Percentiles rank a stretch among this genome's conserved stretches.
phyloP scores from a whole-genome alignment of 148 eudicot genomes.

The Vaccinium macrocarpon region DNA sequence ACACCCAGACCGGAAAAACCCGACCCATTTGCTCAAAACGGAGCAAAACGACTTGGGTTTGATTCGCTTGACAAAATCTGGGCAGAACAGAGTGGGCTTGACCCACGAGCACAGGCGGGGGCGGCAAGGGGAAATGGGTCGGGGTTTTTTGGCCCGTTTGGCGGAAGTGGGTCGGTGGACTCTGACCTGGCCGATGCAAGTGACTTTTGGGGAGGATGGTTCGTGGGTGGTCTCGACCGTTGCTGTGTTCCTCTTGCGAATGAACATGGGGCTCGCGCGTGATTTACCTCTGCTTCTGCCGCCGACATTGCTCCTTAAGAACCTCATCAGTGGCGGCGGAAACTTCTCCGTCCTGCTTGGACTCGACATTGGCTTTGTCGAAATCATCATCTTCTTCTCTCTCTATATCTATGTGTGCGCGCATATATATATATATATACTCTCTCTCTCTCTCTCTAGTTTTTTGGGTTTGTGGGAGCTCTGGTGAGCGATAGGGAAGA shows the following conservation, averaged over 20 bases:
- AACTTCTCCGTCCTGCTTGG: constrained; percentile 70
- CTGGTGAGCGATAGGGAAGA: not conserved
- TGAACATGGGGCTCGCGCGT: constrained; percentile 52
- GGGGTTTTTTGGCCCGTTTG: not conserved
- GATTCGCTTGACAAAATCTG: not conserved
- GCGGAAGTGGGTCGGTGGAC: constrained; percentile 39
- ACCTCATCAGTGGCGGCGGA: constrained; percentile 79
- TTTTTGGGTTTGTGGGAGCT: not conserved
- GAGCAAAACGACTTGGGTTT: not conserved
- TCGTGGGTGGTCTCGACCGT: constrained; percentile 29
- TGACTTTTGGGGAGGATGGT: constrained; percentile 92
- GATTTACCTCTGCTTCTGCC: constrained; percentile 58
- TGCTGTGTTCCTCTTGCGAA: constrained; percentile 33
- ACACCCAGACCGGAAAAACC: constrained; percentile 34
- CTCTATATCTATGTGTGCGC: not conserved
- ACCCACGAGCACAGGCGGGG: constrained; percentile 19
- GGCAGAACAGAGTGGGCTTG: constrained; percentile 13
- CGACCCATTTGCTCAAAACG: constrained; percentile 34
- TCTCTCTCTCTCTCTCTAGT: not conserved
- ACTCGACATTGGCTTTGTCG: constrained; percentile 61
- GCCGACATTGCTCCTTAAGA: constrained; percentile 48
- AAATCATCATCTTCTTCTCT: constrained; percentile 32
- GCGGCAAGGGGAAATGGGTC: not conserved
- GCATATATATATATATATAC: not conserved
- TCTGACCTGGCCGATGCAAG: constrained; percentile 92